Evolutionary conservation across 441 rosid genomes (phyloP), one percentile per base, ranked within the genome.

Genomic region (Pelargonium myrrhifolium): DNA sequence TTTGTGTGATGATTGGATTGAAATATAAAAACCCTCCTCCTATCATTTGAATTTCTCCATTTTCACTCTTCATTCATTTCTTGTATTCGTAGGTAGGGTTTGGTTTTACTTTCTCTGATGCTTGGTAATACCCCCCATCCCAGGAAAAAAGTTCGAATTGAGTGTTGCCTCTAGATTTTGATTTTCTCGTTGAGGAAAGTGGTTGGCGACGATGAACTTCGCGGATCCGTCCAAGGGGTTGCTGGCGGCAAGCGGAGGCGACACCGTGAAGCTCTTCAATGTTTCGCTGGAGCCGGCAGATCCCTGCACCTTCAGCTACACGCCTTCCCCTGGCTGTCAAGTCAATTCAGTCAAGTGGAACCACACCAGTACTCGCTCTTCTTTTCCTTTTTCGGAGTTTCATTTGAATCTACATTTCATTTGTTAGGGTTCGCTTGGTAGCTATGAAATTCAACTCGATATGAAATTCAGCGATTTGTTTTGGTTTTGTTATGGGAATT

Each of bases 301-400:
- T 82, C 99, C 90, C 12, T 87, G 94, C 74, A 78, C 83, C 63
- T 80, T 84, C 76, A 85, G 81, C 64, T 92, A 92, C 76, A 80
- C 87, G 64, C 98, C 99, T 6, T 79, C 93, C 62, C 88, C 90
- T 18, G 81, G 86, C 37, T 84, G 65, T 73, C 65, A 77, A 6
- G 93, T 92, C 64, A 92, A 86, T 85, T 87, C 98, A 18, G 86
- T 94, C 77, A 94, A 87, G 79, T 92, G 97, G 97, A 89, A 89
- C 43, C 98, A 87, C 81, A 92, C 96, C 42, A 92, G 96, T 92
- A 0, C 70, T 67, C 17, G 4, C 43, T 28, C 56, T 9, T 10
- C 65, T 56, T 20, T 42, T n/a, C 22, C 0, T 66, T 9, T n/a
- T 9, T 24, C 17, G 61, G 59, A 53, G 24, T 53, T 53, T 53